Percentiles rank a stretch among this genome's conserved stretches.
Conservation (phyloP, 805 yeast species). For the Ogataea paraovalis region DNA sequence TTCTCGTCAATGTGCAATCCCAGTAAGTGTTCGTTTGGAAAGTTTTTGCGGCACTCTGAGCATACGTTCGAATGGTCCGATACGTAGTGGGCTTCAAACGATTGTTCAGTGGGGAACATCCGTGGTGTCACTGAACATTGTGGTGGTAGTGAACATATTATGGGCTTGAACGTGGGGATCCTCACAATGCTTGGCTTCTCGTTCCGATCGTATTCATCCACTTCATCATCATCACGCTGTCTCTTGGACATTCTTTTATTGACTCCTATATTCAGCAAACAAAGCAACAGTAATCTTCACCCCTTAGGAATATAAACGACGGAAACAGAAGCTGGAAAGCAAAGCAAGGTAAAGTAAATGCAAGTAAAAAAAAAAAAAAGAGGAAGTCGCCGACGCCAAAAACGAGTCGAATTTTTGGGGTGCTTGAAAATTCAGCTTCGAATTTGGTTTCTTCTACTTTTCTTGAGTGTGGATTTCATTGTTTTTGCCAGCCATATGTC, state of each 20-base stretch:
- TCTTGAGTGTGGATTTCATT: too few species aligned
- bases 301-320: too few species aligned
- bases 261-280: neutral
- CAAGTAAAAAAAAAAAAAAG: too few species aligned
- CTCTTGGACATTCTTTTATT: slow-evolving; percentile 3
- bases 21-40: slow-evolving; percentile 41
- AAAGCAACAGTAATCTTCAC: too few species aligned
- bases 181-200: neutral
- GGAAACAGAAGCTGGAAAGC: too few species aligned
- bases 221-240: slow-evolving; percentile 11
- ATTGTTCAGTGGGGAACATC: slow-evolving; percentile 6
- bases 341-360: too few species aligned
- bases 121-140: slow-evolving; percentile 12
- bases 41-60: slow-evolving; percentile 33
- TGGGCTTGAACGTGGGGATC: neutral
- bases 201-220: neutral
- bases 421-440: too few species aligned
- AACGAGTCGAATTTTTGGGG: too few species aligned
- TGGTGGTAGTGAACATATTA: slow-evolving; percentile 24
- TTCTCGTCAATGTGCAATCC: slow-evolving; percentile 48
- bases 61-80: slow-evolving; percentile 31
- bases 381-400: too few species aligned
- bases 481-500: neutral
- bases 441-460: too few species aligned
- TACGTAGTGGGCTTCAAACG: slow-evolving; percentile 25